Evolutionary conservation across 2,329 filamentous ascomycete genomes (phyloP), one percentile per base, ranked within the genome.

Genomic region (Phialemonium atrogriseum): DNA sequence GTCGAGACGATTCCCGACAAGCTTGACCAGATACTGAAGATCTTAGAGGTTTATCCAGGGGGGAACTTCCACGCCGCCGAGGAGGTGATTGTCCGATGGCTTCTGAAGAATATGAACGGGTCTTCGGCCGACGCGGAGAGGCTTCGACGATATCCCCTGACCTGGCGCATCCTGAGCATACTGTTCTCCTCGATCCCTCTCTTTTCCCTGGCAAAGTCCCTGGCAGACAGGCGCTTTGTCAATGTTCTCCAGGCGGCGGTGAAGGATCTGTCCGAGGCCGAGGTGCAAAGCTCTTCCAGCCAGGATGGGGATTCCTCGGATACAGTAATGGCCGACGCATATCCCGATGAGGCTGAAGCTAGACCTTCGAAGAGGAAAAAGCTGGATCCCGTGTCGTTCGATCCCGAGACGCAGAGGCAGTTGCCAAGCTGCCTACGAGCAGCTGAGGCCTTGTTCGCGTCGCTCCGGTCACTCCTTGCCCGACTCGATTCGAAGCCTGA

Each of bases 211-310:
- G 82, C 84, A 7, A 77, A 77, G 36, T 76, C 82, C 4, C 65
- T 94, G 6, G 77, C 74, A 14, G 78, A 87, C 36, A 68, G 79
- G 35, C 70, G 74, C 27, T 84, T 93, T 32, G 58, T 83, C 20
- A 56, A 59, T 1, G 70, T 85, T 8, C 52, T 93, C 24, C 74
- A 79, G 44, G 70, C 75, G 44, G 73, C 79, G 0, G 56, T 87
- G 28, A 66, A 73, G 28, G 80, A 86, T 15, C 42, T 71, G 22
- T 64, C 65, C 2, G 50, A 46, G 4, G 49, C 58, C 8, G 43
- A 37, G 32, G 42, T 18, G n/a, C 37, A 21, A n/a, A n/a, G n/a
- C n/a, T n/a, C n/a, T n/a, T n/a, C n/a, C n/a, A 13, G 19, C 18
- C 15, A 17, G 15, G 40, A 40, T 18, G 30, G 30, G 3, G 29